Base-by-base conservation (phyloP, 192 early-diverging fungal genomes). In the Coemansia sp. region DNA sequence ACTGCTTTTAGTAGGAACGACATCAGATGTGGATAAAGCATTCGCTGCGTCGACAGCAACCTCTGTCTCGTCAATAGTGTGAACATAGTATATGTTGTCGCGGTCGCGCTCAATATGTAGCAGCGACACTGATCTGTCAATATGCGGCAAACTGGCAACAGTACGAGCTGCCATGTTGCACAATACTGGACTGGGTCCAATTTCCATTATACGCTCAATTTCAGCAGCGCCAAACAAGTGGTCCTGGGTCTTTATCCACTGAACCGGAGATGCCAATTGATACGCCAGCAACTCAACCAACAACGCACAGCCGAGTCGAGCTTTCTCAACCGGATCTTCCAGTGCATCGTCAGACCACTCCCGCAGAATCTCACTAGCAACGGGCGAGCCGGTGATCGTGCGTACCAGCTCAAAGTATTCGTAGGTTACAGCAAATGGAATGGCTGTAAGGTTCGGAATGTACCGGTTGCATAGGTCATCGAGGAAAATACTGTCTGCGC, bases 211-310 rank as follows among this genome's bases (percentile, higher is more conserved):
- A 22, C 94, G 90, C 64, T 89, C 85, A 45, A 98, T 87, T 37
- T 87, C 74, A 64, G 85, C 89, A 51, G 87, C 74, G 68, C 84
- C 82, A 83, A 95, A 89, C 51, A 98, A 77, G 52, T 84, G 75
- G 65, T 94, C 91, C 77, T 95, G 94, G 22, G 96, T 94, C 64
- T 92, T 89, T 61, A 94, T 96, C 96, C 94, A 98, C 69, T 93
- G 88, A 17, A 96, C 94, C 25, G 96, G 90, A 31, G 86, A 89
- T 14, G 94, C 94, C 71, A 98, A 90, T 80, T 98, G 96, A 75
- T 95, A 93, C 8, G 94, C 91, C 16, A 98, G 73, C 53, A 96
- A 75, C 77, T 98, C 94, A 61, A 95, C 87, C 47, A 98, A 68
- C 27, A 98, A 77, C 9, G 72, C 83, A 72, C 87, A 86, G 45